Percentiles rank a stretch among this genome's conserved stretches.
Evolutionary conservation across 108 stramenopile genomes (phyloP).

Genomic region (Cylindrotheca fusiformis): DNA sequence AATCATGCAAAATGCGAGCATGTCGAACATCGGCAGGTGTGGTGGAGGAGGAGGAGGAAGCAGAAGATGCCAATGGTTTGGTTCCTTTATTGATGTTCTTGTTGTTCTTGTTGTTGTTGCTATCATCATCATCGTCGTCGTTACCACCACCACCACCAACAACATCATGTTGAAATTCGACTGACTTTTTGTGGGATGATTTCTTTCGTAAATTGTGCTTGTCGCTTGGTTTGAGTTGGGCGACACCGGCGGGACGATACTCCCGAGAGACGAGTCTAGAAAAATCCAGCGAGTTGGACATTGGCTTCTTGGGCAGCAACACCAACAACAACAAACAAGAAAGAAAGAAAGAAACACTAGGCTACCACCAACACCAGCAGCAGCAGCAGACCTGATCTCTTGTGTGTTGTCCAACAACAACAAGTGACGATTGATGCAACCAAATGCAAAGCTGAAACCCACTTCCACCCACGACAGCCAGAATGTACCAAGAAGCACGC

Average conservation of each 20-base stretch:
- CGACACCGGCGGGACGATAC: slow-evolving; percentile 38
- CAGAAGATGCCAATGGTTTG: not conserved
- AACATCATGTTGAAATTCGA: slow-evolving; percentile 6
- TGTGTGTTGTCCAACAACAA: no score
- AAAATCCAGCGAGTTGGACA: slow-evolving; percentile 35
- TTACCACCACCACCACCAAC: slow-evolving; percentile 13
- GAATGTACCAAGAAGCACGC: no score
- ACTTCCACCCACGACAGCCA: no score
- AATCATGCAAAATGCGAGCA: not conserved
- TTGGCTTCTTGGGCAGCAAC: not conserved
- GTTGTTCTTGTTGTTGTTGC: slow-evolving; percentile 11
- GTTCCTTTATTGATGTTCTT: slow-evolving; percentile 3
- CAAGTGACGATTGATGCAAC: not conserved
- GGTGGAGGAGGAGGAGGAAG: not conserved
- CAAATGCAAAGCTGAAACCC: no score
- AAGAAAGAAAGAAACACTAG: no score
- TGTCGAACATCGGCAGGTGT: not conserved
- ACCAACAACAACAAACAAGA: not conserved
- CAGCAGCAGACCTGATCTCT: no score
- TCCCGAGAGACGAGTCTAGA: slow-evolving; percentile 42
- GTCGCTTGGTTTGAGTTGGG: slow-evolving; percentile 25
- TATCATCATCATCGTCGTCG: slow-evolving; percentile 18
- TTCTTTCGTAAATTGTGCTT: not conserved
- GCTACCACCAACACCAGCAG: no score
- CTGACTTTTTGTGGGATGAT: not conserved